These are phyloP conservation scores for Fragaria ananassa DNA, from an alignment of 306 rosid species.

Conservation along the genomic window DNA sequence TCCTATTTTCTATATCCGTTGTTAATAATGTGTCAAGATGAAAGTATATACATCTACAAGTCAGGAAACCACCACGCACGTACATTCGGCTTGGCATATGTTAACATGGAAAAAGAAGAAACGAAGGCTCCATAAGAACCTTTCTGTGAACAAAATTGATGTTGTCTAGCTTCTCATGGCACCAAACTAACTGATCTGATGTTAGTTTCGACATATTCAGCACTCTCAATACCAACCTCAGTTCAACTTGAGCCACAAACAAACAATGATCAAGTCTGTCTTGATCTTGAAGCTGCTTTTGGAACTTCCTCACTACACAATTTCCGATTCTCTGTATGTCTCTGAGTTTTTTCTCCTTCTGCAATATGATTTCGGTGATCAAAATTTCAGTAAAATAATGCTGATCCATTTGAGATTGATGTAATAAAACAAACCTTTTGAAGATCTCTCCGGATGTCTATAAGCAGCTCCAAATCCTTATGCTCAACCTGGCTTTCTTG, in stretches of 20 bases:
- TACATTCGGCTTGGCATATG: neutral
- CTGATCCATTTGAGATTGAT: neutral
- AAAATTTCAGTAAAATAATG: neutral
- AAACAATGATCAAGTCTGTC: conserved; percentile 39
- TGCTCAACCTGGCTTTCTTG: conserved; percentile 45
- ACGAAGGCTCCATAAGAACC: conserved; percentile 63
- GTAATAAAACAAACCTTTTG: conserved; percentile 51
- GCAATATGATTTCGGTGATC: conserved; percentile 15
- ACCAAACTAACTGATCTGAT: conserved; percentile 67
- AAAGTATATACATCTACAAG: neutral
- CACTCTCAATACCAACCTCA: conserved; percentile 71
- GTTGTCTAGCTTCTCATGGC: conserved; percentile 50
- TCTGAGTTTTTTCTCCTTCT: conserved; percentile 69
- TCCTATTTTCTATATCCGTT: neutral
- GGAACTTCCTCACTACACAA: conserved; percentile 72
- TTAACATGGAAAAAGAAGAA: conserved; percentile 78
- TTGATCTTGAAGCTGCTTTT: conserved; percentile 59
- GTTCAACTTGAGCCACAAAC: conserved; percentile 66
- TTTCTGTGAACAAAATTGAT: conserved; percentile 49
- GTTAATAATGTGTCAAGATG: neutral
- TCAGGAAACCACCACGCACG: neutral
- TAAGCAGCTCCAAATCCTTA: conserved; percentile 35
- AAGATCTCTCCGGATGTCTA: conserved; percentile 37
- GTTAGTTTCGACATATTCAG: conserved; percentile 60
- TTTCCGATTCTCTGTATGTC: conserved; percentile 64